Evolutionary conservation across 257 asterid species (phyloP).

Genomic region (Ligustrum vulgare): DNA sequence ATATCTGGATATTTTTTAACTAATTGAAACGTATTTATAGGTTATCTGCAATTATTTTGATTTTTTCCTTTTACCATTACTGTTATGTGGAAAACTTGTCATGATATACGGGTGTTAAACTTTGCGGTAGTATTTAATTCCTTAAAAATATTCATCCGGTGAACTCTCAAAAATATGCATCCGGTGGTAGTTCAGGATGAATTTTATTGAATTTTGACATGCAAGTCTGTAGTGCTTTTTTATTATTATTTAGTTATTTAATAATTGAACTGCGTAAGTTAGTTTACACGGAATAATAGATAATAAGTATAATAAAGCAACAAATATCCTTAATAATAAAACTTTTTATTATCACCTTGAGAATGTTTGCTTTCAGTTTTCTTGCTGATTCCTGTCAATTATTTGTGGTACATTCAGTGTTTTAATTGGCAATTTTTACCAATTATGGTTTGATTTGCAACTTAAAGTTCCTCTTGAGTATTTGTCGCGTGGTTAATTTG

Average conservation of each 20-base stretch:
- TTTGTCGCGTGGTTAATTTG: conserved; percentile 20
- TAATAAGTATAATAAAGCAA: background rate
- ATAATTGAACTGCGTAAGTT: background rate
- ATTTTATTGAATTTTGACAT: background rate
- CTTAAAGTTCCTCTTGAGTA: background rate
- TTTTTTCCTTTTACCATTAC: background rate
- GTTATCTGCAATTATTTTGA: conserved; percentile 2
- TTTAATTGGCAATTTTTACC: background rate
- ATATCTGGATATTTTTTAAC: background rate
- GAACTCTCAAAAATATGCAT: background rate
- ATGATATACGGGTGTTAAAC: background rate
- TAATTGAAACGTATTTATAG: background rate
- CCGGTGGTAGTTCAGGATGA: background rate
- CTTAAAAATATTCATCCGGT: background rate
- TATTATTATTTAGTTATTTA: background rate
- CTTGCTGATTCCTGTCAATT: conserved; percentile 2
- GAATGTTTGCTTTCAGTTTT: background rate
- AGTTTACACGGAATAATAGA: background rate
- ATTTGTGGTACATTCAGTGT: background rate
- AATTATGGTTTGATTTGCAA: background rate
- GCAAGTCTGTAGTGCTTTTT: background rate
- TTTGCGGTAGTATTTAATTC: background rate
- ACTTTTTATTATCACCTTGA: conserved; percentile 11
- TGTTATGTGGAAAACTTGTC: background rate
- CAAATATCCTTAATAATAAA: background rate